A percentile compares a stretch with the other conserved stretches of the same genome.
These are phyloP conservation scores for Boeremia exigua DNA, from an alignment of 2,329 filamentous ascomycete species.

Conservation along the genomic window DNA sequence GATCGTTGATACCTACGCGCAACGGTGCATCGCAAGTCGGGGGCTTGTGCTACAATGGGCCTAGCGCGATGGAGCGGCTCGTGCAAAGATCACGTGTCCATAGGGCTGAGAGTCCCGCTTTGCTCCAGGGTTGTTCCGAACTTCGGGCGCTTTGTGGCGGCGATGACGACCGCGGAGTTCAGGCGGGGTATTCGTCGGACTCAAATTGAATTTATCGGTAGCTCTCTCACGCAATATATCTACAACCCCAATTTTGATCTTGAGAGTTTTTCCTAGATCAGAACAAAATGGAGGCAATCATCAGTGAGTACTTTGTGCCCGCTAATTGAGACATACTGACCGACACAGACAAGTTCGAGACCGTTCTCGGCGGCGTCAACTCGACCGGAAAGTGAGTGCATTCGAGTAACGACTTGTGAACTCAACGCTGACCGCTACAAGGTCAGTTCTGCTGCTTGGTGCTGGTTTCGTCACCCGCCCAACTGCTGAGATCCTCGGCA, in stretches of 20 bases:
- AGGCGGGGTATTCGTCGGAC: conserved; percentile 34
- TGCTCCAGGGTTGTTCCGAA: conserved; percentile 6
- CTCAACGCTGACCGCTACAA: conserved; percentile 26
- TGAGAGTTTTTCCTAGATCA: conserved; percentile 13
- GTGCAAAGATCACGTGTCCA: conserved; percentile 2
- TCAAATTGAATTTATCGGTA: conserved; percentile 23
- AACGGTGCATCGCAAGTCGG: background rate
- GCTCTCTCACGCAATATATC: conserved; percentile 29
- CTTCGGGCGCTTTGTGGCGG: conserved; percentile 22
- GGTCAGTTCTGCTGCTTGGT: conserved; percentile 48
- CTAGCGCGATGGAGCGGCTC: background rate
- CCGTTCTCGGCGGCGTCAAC: conserved; percentile 37
- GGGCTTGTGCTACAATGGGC: background rate
- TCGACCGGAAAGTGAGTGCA: conserved; percentile 43
- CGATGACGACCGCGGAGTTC: conserved; percentile 41
- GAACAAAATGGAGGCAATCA: conserved; percentile 48
- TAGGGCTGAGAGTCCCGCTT: conserved; percentile 11
- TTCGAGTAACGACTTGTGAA: background rate
- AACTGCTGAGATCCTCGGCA: conserved; percentile 64
- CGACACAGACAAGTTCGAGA: conserved; percentile 40
- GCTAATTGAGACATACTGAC: conserved; percentile 24
- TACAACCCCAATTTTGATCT: conserved; percentile 21
- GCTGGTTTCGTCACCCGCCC: conserved; percentile 57
- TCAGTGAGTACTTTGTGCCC: conserved; percentile 26
- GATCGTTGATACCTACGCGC: conserved; percentile 22